Evolutionary conservation across 73 alveolate species (phyloP).

Genomic region (Tetrahymena borealis): DNA sequence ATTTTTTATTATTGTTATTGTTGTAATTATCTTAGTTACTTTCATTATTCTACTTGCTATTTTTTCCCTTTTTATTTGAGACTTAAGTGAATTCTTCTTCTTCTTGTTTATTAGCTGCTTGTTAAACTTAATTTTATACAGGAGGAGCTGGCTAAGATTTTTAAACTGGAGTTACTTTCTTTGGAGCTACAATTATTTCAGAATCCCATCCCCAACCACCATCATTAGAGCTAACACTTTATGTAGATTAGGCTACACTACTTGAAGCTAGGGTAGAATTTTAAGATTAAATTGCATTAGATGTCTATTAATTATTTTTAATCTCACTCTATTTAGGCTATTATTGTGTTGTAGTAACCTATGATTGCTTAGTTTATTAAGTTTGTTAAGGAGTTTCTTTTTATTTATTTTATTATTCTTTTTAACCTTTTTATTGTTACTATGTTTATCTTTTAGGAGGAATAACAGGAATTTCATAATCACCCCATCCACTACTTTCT

Average conservation of each 20-base stretch:
- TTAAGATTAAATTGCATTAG: background rate
- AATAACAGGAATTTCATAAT: background rate
- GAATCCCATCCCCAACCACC: background rate
- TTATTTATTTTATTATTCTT: background rate
- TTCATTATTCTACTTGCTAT: background rate
- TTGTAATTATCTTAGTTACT: background rate
- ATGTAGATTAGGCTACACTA: background rate
- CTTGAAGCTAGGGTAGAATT: background rate
- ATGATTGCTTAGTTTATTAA: background rate
- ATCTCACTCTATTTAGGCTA: background rate
- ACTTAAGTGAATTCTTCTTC: background rate
- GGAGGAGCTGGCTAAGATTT: background rate
- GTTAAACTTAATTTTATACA: background rate
- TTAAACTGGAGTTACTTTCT: background rate
- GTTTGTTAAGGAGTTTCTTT: background rate
- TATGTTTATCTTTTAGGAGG: background rate
- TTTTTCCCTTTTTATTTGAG: background rate
- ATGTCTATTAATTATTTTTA: background rate
- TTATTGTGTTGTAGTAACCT: too few species aligned
- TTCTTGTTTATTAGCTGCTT: background rate
- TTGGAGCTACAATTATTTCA: background rate
- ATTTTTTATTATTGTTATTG: background rate
- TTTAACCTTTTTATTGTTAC: background rate
- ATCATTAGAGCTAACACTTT: background rate
- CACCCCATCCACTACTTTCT: background rate